Evolutionary conservation across 768 basidiomycete genomes (phyloP).

Genomic region (Boletellus sp.): DNA sequence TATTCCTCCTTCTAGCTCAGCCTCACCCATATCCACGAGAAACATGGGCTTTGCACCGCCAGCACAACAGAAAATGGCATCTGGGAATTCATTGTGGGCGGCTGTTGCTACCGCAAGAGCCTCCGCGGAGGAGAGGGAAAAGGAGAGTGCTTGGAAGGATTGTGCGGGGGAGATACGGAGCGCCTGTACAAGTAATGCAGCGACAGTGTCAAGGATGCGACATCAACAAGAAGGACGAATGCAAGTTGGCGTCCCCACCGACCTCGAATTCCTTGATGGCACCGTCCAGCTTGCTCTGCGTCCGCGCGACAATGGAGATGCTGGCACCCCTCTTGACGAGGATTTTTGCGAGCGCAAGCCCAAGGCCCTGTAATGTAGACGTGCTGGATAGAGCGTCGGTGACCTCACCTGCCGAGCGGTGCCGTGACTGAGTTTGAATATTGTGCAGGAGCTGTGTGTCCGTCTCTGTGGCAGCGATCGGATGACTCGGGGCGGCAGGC

Average conservation of each 20-base stretch:
- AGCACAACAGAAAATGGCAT: slow-evolving; percentile 77
- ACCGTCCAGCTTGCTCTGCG: slow-evolving; percentile 55
- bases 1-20: slow-evolving; percentile 49
- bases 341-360: slow-evolving; percentile 65
- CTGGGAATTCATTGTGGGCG: slow-evolving; percentile 59
- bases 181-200: slow-evolving; percentile 34
- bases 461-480: too few relatives aligned
- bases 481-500: too few relatives aligned
- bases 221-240: not conserved
- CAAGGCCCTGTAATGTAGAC: slow-evolving; percentile 86
- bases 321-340: slow-evolving; percentile 70
- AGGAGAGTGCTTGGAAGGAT: slow-evolving; percentile 62
- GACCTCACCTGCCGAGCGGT: too few relatives aligned
- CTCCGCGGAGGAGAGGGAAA: slow-evolving; percentile 54
- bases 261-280: slow-evolving; percentile 69
- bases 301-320: slow-evolving; percentile 82
- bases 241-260: slow-evolving; percentile 9
- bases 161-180: slow-evolving; percentile 55
- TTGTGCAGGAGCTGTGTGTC: too few relatives aligned
- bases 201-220: not conserved
- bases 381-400: slow-evolving; percentile 46
- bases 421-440: too few relatives aligned
- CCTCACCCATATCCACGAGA: slow-evolving; percentile 66
- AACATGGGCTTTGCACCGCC: slow-evolving; percentile 69
- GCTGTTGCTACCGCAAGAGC: slow-evolving; percentile 62